These are phyloP conservation scores for Plasmodium inui DNA, from an alignment of 169 alveolate genomes.

Conservation along the genomic window DNA sequence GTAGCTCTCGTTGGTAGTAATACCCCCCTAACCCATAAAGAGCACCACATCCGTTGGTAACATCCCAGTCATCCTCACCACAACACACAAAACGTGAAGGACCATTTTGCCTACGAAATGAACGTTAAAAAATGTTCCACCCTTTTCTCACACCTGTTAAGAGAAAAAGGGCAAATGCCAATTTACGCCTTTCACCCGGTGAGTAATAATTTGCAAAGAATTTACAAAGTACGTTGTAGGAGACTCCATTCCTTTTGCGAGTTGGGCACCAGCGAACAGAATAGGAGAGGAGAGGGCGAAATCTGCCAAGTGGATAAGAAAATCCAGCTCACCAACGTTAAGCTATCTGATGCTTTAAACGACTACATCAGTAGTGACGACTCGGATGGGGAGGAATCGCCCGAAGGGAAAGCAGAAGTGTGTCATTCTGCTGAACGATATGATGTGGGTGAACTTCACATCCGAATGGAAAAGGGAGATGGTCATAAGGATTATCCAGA, in stretches of 20 bases:
- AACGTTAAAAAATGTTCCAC: slow-evolving; percentile 20
- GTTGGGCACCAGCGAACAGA: slow-evolving; percentile 10
- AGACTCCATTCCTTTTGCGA: background rate
- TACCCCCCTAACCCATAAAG: background rate
- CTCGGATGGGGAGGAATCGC: slow-evolving; percentile 43
- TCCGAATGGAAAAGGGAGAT: background rate
- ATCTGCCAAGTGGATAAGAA: slow-evolving; percentile 34
- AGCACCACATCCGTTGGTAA: background rate
- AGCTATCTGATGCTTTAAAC: slow-evolving; percentile 3
- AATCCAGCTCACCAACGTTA: slow-evolving; percentile 40
- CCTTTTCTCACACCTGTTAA: slow-evolving; percentile 25
- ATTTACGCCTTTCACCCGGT: slow-evolving; percentile 9
- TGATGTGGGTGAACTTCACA: background rate
- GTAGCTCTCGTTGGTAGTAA: background rate
- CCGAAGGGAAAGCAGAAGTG: background rate
- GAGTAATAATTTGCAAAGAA: background rate
- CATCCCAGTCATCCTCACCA: background rate
- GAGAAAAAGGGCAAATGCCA: slow-evolving; percentile 26
- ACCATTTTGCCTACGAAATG: slow-evolving; percentile 39
- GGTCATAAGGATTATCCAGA: background rate
- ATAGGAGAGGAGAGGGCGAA: background rate
- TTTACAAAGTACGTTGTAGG: background rate
- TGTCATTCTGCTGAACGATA: background rate
- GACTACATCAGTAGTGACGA: slow-evolving; percentile 48
- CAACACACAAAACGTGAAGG: background rate